Evolutionary conservation across 345 rosid species (phyloP).

Genomic region (Rhizophora mangle): DNA sequence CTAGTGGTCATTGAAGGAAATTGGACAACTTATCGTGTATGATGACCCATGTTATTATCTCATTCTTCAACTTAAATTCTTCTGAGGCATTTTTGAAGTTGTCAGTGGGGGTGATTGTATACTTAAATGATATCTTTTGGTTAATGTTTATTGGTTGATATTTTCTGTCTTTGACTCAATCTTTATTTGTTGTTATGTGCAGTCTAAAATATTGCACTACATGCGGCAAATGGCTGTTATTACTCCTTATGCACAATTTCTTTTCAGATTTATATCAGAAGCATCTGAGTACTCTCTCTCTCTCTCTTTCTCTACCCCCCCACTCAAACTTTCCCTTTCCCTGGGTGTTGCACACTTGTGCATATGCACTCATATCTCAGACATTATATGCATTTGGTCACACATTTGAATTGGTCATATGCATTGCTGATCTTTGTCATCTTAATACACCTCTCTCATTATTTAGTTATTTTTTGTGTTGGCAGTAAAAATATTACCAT

Average conservation of each 20-base stretch:
- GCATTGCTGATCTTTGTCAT: conserved; percentile 1
- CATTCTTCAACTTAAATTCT: conserved; percentile 13
- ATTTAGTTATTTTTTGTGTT: neutral
- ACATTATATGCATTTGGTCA: neutral
- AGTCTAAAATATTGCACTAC: conserved; percentile 97
- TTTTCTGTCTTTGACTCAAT: conserved; percentile 7
- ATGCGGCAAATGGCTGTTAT: conserved; percentile 99
- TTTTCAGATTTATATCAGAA: conserved; percentile 76
- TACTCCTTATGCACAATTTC: conserved; percentile 90
- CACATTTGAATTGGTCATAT: neutral
- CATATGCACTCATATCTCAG: too few species aligned
- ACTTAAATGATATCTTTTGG: too few species aligned
- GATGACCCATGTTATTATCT: conserved; percentile 20
- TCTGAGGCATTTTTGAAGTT: neutral
- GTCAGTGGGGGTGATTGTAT: neutral
- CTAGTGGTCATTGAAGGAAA: conserved; percentile 96
- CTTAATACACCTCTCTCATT: conserved; percentile 3
- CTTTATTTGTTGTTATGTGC: conserved; percentile 29
- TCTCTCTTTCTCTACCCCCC: conserved; percentile 25
- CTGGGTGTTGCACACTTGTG: too few species aligned
- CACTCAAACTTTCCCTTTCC: neutral
- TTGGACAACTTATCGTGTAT: conserved; percentile 96
- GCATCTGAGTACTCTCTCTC: conserved; percentile 60
- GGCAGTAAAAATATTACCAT: conserved; percentile 80
- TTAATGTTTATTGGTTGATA: neutral